Base-by-base conservation (phyloP, 129 eudicot species). In the Scalesia atractyloides region DNA sequence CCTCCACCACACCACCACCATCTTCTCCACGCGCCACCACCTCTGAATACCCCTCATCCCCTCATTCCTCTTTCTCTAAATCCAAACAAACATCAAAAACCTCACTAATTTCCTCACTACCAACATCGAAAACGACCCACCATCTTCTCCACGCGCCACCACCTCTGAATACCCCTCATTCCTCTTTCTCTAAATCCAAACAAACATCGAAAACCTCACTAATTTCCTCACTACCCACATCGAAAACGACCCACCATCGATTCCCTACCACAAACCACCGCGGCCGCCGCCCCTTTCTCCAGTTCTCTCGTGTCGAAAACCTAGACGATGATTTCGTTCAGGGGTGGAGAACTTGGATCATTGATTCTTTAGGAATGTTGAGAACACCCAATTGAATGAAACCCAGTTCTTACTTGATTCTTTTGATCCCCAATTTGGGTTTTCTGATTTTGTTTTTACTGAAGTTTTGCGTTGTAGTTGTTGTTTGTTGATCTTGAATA, bases 271-370 rank as follows among this genome's bases (percentile, higher is more conserved):
- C n/a, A n/a, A n/a, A n/a, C n/a, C 89, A 73, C 24, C 91, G 72
- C 30, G 86, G 86, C 24, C 88, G 79, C 63, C 82, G 92, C 22
- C 92, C 89, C 16, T 87, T 87, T 60, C 88, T 85, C 43, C 98
- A 86, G 69, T 86, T 89, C 72, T n/a, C n/a, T n/a, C n/a, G n/a
- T n/a, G n/a, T n/a, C n/a, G n/a, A n/a, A n/a, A n/a, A n/a, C 79
- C 87, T 89, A 0, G 91, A 90, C 59, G 96, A 90, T 15, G 96
- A 86, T 60, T 85, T 88, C 78, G 84, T 90, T 73, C 77, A 89
- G 86, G 2, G 91, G 82, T 47, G 82, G 88, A 13, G 85, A 86
- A 19, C 64, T 81, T 17, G 89, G 89, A 85, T 34, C 84, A 76
- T 33, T 81, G 86, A 30, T 76, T 84, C 9, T 89, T 71, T 9